Percentiles rank a stretch among this genome's conserved stretches.
Evolutionary conservation across 805 yeast species (phyloP).

Genomic region (Ogataea degrootiae): DNA sequence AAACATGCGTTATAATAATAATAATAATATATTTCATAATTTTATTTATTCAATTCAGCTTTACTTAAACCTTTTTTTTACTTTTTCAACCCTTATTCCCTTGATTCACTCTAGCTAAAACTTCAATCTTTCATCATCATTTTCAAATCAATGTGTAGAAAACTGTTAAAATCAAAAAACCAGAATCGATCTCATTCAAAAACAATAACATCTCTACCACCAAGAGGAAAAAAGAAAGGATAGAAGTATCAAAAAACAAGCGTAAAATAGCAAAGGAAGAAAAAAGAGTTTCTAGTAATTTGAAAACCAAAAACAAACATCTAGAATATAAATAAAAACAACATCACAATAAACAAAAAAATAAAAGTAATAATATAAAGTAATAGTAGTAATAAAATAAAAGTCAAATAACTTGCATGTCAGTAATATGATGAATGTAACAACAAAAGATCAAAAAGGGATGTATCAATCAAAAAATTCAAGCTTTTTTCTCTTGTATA

Average conservation of each 20-base stretch:
- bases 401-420: not conserved
- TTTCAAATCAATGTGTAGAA: not conserved
- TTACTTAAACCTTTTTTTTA: not conserved
- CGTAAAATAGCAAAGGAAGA: not conserved
- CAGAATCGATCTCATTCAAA: not conserved
- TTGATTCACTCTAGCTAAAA: too few relatives aligned
- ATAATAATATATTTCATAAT: constrained; percentile 9
- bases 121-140: constrained; percentile 1
- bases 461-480: constrained; percentile 10
- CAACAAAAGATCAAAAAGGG: constrained; percentile 2
- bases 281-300: not conserved
- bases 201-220: not conserved
- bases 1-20: not conserved
- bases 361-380: not conserved
- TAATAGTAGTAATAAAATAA: not conserved
- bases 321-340: constrained; percentile 17
- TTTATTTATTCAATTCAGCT: constrained; percentile 6
- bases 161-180: not conserved
- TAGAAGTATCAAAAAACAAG: not conserved
- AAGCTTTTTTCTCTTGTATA: not conserved
- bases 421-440: constrained; percentile 1
- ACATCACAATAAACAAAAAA: constrained; percentile 9
- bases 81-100: not conserved
- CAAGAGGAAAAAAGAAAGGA: not conserved
- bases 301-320: constrained; percentile 1